Evolutionary conservation across 139 green algal species (phyloP), one percentile per base, ranked within the genome.

Genomic region (Chlorella ohadii): DNA sequence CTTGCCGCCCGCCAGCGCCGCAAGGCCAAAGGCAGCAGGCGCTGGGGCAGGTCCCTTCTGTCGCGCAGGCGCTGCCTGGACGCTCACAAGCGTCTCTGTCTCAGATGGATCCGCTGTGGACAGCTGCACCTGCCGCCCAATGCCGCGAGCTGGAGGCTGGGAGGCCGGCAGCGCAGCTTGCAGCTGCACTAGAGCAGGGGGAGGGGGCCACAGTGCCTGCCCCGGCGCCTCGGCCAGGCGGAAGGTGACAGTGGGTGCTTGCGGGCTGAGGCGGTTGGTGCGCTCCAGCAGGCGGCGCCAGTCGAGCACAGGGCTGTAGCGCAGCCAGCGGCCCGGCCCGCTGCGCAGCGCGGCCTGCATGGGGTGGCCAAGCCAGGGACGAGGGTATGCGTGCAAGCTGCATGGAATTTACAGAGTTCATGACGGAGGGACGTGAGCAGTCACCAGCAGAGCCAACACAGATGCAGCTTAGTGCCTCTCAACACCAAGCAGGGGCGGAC

Each of bases 241-340:
- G 47, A 76, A 85, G 34, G 17, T 41, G 41, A 71, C 27, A 1
- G 31, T 12, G 1, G 79, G 79, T 2, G 79, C 33, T 19, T 33
- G 6, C 7, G 79, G 79, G 67, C 68, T 71, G 55, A 17, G 3
- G 3, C 55, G 67, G 79, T 63, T 72, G 55, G 67, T 72, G 23
- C 27, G 25, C 38, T 85, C 79, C 33, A 85, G 28, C 47, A 85
- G 55, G 27, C 68, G 66, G 13, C 79, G 67, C 79, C 79, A 85
- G 55, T 78, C 79, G 55, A 85, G 68, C 67, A 85, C 79, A 13
- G 79, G 79, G 12, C 19, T 16, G 6, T 5, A 17, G 47, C 79
- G 79, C 55, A 85, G 36, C 79, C 79, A 85, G 68, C 36, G 67
- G 51, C 79, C 79, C 1, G 79, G 79, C 0, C 79, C 79, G 68